A percentile compares a stretch with the other conserved stretches of the same genome.
Evolutionary conservation across 2,329 filamentous ascomycete genomes (phyloP).

Genomic region (Cladophialophora bantiana): DNA sequence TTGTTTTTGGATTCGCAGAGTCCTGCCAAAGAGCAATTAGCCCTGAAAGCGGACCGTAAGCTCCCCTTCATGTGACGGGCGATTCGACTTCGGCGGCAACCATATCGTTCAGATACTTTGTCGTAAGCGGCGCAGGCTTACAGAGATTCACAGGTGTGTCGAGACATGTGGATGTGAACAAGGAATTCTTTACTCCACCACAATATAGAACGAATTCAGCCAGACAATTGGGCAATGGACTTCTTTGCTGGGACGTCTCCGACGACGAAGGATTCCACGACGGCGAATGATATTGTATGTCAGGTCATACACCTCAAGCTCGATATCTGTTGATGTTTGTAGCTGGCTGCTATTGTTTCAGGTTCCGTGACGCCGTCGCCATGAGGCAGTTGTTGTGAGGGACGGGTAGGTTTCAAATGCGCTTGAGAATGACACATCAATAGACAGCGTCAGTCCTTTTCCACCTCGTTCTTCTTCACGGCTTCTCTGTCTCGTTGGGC

Average conservation of each 20-base stretch:
- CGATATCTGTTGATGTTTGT: neutral
- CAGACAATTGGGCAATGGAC: neutral
- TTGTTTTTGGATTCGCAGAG: neutral
- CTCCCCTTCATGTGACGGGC: neutral
- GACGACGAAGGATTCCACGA: neutral
- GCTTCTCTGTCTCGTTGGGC: constrained; percentile 35
- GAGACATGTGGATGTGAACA: constrained; percentile 17
- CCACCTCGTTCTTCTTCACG: neutral
- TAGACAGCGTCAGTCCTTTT: constrained; percentile 11
- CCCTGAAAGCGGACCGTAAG: constrained; percentile 10
- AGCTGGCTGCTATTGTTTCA: neutral
- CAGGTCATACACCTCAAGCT: neutral
- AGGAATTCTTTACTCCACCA: constrained; percentile 22
- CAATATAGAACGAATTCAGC: neutral
- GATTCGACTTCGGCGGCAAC: neutral
- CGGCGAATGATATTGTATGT: neutral
- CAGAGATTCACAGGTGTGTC: neutral
- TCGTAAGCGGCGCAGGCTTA: neutral
- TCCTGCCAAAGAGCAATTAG: constrained; percentile 22
- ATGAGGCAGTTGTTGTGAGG: neutral
- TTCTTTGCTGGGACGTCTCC: constrained; percentile 3
- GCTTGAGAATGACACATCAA: neutral
- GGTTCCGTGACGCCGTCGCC: neutral
- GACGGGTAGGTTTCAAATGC: neutral
- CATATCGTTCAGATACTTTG: neutral